Percentiles rank a stretch among this genome's conserved stretches.
Conservation (phyloP, 1,284 basidiomycete species). For the Heliocybe sulcata region DNA sequence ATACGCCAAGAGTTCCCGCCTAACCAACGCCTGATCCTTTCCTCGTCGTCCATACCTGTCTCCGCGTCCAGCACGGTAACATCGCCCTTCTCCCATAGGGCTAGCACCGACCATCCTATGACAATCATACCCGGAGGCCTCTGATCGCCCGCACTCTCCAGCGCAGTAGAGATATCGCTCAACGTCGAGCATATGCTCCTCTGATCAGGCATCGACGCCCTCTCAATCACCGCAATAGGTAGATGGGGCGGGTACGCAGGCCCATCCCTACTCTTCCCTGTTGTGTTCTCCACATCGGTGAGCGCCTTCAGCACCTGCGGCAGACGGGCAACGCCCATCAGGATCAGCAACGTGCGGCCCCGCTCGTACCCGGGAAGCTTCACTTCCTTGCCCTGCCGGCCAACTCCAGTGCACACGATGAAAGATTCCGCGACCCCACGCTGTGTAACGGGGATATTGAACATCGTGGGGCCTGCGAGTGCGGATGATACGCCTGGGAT, state of each 20-base stretch:
- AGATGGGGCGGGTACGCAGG: constrained; percentile 65
- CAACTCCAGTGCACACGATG: constrained; percentile 90
- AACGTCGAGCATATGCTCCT: constrained; percentile 80
- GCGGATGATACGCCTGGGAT: constrained; percentile 89
- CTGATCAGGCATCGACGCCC: constrained; percentile 90
- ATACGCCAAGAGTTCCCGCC: constrained; percentile 48
- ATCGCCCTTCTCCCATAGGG: constrained; percentile 50
- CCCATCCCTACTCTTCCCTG: constrained; percentile 36
- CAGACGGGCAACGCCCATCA: constrained; percentile 94
- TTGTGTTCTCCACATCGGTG: constrained; percentile 12
- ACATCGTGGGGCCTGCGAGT: constrained; percentile 84
- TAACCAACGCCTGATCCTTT: constrained; percentile 52
- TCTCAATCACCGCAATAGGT: constrained; percentile 91
- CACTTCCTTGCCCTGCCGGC: constrained; percentile 80
- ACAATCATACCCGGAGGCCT: constrained; percentile 95
- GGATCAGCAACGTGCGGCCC: constrained; percentile 70
- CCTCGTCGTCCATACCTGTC: constrained; percentile 34
- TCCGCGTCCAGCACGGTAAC: constrained; percentile 43
- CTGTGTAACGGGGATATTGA: constrained; percentile 92
- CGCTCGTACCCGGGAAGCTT: constrained; percentile 84
- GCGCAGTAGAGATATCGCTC: constrained; percentile 59
- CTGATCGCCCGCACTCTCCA: constrained; percentile 79
- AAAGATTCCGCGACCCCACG: constrained; percentile 89
- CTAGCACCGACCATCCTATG: constrained; percentile 84
- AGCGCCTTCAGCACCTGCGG: constrained; percentile 66